phyloP scores from a whole-genome alignment of 768 basidiomycete genomes.

The Collybia nuda region DNA sequence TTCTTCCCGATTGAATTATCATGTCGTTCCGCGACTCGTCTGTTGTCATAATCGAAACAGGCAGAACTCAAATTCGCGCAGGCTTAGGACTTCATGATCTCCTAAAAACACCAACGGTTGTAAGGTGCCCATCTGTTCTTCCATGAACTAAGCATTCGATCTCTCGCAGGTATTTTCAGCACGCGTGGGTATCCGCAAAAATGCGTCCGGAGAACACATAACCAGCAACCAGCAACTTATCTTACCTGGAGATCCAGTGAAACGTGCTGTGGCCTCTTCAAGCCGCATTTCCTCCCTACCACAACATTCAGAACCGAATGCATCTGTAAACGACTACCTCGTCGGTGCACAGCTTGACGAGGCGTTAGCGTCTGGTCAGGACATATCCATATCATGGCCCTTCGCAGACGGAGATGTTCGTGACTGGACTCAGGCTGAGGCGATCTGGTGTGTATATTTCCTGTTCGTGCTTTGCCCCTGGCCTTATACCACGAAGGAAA shows the following conservation, averaged over 20 bases:
- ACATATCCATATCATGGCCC: conserved; percentile 79
- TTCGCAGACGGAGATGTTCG: conserved; percentile 70
- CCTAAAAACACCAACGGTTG: conserved; percentile 71
- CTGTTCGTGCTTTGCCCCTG: not conserved
- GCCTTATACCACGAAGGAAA: conserved; percentile 56
- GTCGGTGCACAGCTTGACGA: conserved; percentile 82
- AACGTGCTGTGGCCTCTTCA: conserved; percentile 34
- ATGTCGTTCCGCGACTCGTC: conserved; percentile 82
- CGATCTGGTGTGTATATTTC: conserved; percentile 68
- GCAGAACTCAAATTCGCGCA: conserved; percentile 67
- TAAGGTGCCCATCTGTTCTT: conserved; percentile 37
- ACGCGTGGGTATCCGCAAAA: conserved; percentile 72
- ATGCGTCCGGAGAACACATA: conserved; percentile 30
- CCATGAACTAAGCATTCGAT: not conserved
- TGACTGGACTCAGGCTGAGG: conserved; percentile 87
- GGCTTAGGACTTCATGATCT: conserved; percentile 82
- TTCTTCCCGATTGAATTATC: conserved; percentile 5
- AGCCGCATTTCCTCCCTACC: conserved; percentile 49
- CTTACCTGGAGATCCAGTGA: conserved; percentile 14
- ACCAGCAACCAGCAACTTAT: conserved; percentile 24
- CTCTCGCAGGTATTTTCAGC: conserved; percentile 67
- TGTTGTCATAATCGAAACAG: conserved; percentile 79
- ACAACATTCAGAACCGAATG: conserved; percentile 38
- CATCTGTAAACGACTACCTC: conserved; percentile 74
- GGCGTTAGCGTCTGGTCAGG: conserved; percentile 71